phyloP scores from a whole-genome alignment of 148 eudicot genomes.

The Vaccinium myrtillus region DNA sequence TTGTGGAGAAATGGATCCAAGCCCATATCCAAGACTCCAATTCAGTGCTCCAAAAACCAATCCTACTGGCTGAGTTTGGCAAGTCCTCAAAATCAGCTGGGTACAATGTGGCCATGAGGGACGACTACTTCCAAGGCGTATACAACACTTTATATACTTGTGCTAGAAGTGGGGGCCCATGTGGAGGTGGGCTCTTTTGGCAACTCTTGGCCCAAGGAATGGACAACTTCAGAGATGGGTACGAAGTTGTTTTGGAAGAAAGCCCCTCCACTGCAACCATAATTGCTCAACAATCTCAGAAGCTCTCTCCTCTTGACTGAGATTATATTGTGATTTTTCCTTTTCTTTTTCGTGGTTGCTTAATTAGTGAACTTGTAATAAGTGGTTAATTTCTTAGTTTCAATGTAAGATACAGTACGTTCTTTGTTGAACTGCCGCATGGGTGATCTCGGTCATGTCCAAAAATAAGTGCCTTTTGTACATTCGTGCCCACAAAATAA shows the following conservation, averaged over 20 bases:
- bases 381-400: neutral
- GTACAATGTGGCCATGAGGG: conserved; percentile 19
- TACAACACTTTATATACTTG: conserved; percentile 20
- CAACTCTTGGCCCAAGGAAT: conserved; percentile 36
- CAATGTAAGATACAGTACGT: neutral
- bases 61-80: conserved; percentile 32
- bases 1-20: conserved; percentile 35
- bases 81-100: conserved; percentile 32
- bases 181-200: conserved; percentile 37
- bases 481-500: neutral
- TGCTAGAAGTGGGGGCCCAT: conserved; percentile 28
- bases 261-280: conserved; percentile 28
- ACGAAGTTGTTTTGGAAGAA: conserved; percentile 28
- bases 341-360: neutral
- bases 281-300: conserved; percentile 30
- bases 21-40: conserved; percentile 29
- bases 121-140: conserved; percentile 20
- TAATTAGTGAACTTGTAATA: neutral
- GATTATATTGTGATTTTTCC: neutral
- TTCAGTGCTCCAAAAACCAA: conserved; percentile 27
- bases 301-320: neutral
- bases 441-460: neutral
- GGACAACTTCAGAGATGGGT: conserved; percentile 32
- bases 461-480: neutral
- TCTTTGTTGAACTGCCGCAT: neutral